Evolutionary conservation across 1,139 yeast genomes (phyloP), one percentile per base, ranked within the genome.

Genomic region (Geotrichum histeridarum): DNA sequence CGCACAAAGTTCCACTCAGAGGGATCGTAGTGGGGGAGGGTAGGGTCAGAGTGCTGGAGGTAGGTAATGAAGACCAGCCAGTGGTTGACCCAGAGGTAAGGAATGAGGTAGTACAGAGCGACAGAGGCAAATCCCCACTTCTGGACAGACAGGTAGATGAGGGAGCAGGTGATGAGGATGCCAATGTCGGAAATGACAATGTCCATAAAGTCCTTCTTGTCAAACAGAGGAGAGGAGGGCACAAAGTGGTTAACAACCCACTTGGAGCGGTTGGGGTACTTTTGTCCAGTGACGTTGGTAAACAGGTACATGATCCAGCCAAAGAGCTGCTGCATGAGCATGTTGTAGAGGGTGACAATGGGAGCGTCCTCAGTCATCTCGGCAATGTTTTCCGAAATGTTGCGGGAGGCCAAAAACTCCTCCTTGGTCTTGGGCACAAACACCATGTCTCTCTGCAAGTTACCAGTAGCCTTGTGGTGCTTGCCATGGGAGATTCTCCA

Each of bases 391-490:
- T 5, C 27, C 46, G 58, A 58, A 47, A 55, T 58, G 41, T 61
- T 67, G 36, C 65, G 63, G 46, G 56, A 64, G 59, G 71, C 68
- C 61, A 79, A 68, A 64, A 77, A 83, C 63, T 76, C 75, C 58
- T 84, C 80, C 64, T 79, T 79, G 53, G 85, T 80, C 67, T 77
- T 76, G 58, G 95, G 95, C 53, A 87, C 79, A 66, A 86, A 87
- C 52, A 87, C 95, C 82, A 84, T 87, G 70, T 87, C 95, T 67
- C 86, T 78, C 55, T 84, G 77, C 69, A 87, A 69, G 71, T 87
- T 87, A 61, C 93, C 94, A 49, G 95, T 87, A 54, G 89, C 87
- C 77, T 87, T 86, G 77, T 87, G 95, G 74, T 87, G 95, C 73
- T 84, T 86, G 52, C 86, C 80, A 71, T 87, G 95, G 49, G 87